A percentile compares a stretch with the other conserved stretches of the same genome.
Evolutionary conservation across 257 asterid genomes (phyloP).

Genomic region (Solanum chiquidenum): DNA sequence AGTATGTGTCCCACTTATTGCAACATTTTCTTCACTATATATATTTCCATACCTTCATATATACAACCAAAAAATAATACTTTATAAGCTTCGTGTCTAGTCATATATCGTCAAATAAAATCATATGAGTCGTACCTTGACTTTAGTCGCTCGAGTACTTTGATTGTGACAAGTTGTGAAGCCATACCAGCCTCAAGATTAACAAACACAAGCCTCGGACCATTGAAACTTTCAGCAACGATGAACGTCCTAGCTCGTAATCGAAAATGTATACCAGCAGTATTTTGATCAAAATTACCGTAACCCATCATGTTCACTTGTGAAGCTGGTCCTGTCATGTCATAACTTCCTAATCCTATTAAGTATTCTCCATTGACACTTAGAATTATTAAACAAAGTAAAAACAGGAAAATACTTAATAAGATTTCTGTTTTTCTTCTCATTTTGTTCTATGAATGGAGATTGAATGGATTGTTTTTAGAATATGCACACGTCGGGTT

Average conservation of each 20-base stretch:
- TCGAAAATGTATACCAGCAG: slow-evolving; percentile 48
- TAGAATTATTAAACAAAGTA: not conserved
- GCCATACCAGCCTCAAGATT: slow-evolving; percentile 71
- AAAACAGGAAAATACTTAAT: not conserved
- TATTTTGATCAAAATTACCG: slow-evolving; percentile 40
- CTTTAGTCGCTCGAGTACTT: slow-evolving; percentile 29
- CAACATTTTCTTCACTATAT: slow-evolving; percentile 44
- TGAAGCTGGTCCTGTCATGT: slow-evolving; percentile 69
- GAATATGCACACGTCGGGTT: not conserved
- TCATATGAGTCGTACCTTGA: too few species aligned
- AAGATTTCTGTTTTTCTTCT: not conserved
- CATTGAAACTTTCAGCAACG: slow-evolving; percentile 26
- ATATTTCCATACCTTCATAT: slow-evolving; percentile 38
- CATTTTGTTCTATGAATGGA: slow-evolving; percentile 11
- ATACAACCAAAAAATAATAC: too few species aligned
- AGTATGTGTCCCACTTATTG: slow-evolving; percentile 60
- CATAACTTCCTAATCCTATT: slow-evolving; percentile 50
- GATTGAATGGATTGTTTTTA: not conserved
- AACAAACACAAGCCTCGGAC: slow-evolving; percentile 32
- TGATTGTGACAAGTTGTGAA: slow-evolving; percentile 52
- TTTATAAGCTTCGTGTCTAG: too few species aligned
- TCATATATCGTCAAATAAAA: not conserved
- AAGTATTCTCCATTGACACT: slow-evolving; percentile 32
- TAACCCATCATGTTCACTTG: slow-evolving; percentile 72
- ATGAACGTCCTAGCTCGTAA: slow-evolving; percentile 40